Percentiles rank a stretch among this genome's conserved stretches.
phyloP scores from a whole-genome alignment of 1,139 yeast genomes.

The Geotrichum candidum region DNA sequence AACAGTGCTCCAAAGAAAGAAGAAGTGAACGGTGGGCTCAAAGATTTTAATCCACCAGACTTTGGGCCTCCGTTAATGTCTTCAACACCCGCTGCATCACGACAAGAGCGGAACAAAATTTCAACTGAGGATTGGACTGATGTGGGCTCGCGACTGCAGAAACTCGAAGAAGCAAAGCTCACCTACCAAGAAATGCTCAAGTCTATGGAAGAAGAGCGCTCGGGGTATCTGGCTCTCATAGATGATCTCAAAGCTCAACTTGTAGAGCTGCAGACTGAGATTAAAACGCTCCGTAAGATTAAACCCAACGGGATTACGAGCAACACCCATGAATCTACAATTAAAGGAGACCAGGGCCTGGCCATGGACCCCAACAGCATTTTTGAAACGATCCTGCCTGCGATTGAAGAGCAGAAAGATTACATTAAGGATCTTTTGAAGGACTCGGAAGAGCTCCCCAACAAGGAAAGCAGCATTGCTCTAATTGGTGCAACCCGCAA shows the following conservation, averaged over 20 bases:
- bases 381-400: conserved; percentile 12
- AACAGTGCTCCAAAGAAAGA: neutral
- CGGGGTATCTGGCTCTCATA: conserved; percentile 6
- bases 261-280: conserved; percentile 7
- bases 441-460: neutral
- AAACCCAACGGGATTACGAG: neutral
- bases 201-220: conserved; percentile 13
- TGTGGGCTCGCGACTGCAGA: conserved; percentile 4
- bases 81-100: neutral
- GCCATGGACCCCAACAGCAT: conserved; percentile 8
- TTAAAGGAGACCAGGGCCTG: too few relatives aligned
- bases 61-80: conserved; percentile 6
- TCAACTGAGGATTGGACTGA: conserved; percentile 10
- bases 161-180: conserved; percentile 9
- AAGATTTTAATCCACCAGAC: neutral
- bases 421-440: conserved; percentile 12
- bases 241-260: conserved; percentile 11
- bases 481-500: neutral
- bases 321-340: neutral
- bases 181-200: conserved; percentile 9
- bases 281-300: neutral
- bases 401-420: conserved; percentile 13
- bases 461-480: neutral
- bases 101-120: neutral
- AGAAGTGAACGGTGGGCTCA: neutral